Evolutionary conservation across 1,284 basidiomycete species (phyloP), one percentile per base, ranked within the genome.

Genomic region (Papiliotrema flavescens): DNA sequence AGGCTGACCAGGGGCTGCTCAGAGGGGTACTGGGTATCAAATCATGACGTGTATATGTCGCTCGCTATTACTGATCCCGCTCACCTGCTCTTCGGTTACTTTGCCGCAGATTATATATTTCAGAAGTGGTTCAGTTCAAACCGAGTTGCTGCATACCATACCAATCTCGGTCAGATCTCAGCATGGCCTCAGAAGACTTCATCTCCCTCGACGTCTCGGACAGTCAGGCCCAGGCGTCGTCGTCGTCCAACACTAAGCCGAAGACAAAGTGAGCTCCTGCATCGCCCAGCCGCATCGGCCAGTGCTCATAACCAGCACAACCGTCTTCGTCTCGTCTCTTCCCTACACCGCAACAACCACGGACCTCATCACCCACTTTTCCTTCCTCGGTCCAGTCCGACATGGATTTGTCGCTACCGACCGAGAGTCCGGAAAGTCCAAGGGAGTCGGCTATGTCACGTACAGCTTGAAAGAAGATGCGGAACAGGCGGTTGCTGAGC

Each of bases 381-480:
- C 94, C 15, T 91, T 94, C 72, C 84, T 97, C 59, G 96, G 93
- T 2, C 96, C 95, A 13, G 86, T 98, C 20, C 84, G 92, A 45
- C 87, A 89, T 36, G 95, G 93, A 0, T 98, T 99, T 70, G 86
- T 99, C 1, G 95, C 98, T 13, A 85, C 86, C 22, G 75, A 77
- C 56, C 65, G 65, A 45, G 85, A 84, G 42, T 85, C 87, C 0
- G 87, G 89, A 37, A 82, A 86, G 28, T 94, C 91, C 3, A 97
- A 97, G 73, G 96, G 95, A 63, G 92, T 98, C n/a, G 95, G 95
- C 58, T 98, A 98, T 74, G 91, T 98, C 57, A 88, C 91, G 0
- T 98, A 94, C 76, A 86, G 93, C 1, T 81, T 92, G 59, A 83
- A 82, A 53, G 89, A 96, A 66, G 96, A 98, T 78, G 96, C 94